These are phyloP conservation scores for Prunus persica DNA, from an alignment of 306 rosid species.

Conservation along the genomic window Prunus_persica_NCBIv2 NC_034013.1:2333501-2334000, in stretches of 20 bases:
- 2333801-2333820: not conserved
- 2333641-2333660: not conserved
- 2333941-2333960: not conserved
- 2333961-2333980: not conserved
- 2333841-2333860: constrained; percentile 56
- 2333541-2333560: not conserved
- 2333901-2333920: not conserved
- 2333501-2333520: constrained; percentile 59
- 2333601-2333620: not conserved
- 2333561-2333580: not conserved
- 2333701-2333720: not conserved
- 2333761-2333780: not conserved
- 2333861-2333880: constrained; percentile 88
- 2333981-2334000: not conserved
- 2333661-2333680: not conserved
- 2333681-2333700: not conserved
- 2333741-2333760: not conserved
- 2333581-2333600: not conserved
- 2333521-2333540: constrained; percentile 60
- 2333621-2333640: not conserved
- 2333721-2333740: not conserved
- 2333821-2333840: constrained; percentile 18
- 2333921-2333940: not conserved
- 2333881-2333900: constrained; percentile 51
- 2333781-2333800: no score